Evolutionary conservation across 2,329 filamentous ascomycete genomes (phyloP), one percentile per base, ranked within the genome.

Genomic region (Fusarium armeniacum): DNA sequence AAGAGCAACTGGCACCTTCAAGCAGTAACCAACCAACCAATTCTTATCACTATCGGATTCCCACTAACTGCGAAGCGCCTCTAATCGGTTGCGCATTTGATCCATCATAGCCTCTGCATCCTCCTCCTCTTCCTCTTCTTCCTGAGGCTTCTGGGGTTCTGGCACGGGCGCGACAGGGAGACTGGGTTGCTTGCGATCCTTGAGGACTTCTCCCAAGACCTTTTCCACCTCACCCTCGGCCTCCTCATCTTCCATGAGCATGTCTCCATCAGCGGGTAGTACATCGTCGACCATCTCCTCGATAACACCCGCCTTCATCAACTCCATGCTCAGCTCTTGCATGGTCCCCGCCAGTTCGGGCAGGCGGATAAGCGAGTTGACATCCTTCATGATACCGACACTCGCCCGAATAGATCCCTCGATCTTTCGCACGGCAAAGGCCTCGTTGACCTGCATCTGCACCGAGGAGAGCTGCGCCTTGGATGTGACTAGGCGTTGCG

Each of bases 361-460:
- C 73, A 99, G 81, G 30, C 91, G 86, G 51, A 98, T 89, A 28
- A 98, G 85, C 18, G 86, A 87, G 80, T 98, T 98, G 63, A 99
- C 93, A 78, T 98, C 94, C 81, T 94, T 95, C 96, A 99, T 98
- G 73, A 99, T 94, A 45, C 93, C 92, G 11, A 95, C 94, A 73
- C 90, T 93, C 43, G 92, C 91, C 72, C 89, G 88, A 76, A 99
- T 94, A 76, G 91, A 94, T 46, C 94, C 95, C 81, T 98, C 94
- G 69, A 99, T 98, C 85, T 97, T 97, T 73, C 93, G 90, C 75
- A 98, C 91, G 3, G 93, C 93, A 80, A 98, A 98, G 2, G 96
- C 94, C 83, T 98, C 95, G 76, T 94, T 93, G 76, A 99, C 95
- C 82, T 98, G 96, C 94, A 98, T 97, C 81, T 95, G 91, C 44